Base-by-base conservation (phyloP, 345 rosid genomes). In the Aurinia saxatilis region DNA sequence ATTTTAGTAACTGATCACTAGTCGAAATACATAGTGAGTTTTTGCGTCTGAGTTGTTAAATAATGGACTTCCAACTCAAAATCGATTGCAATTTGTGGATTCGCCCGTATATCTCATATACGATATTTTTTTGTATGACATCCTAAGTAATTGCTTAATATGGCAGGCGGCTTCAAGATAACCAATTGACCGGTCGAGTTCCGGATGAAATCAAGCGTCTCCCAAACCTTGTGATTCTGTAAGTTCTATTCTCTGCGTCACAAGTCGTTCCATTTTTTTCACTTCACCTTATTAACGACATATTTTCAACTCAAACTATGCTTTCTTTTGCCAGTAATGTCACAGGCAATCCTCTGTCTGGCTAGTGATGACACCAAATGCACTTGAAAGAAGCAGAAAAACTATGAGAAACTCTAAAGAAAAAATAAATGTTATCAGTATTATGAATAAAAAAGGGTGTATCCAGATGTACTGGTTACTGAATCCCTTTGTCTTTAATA, bases 361-460 rank as follows among this genome's bases (percentile, higher is more conserved):
- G 99, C 90, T 14, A 89, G 82, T 57, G 89, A 92, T 2, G 95
- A 84, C 70, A 92, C 95, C 16, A 87, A 85, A 72, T 92, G 98
- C 79, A 77, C 79, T 21, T 92, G 73, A 83, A 55, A 38, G 42
- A 54, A 41, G 19, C 11, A 17, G 48, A 49, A 5, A 27, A 51
- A 38, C 48, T 21, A 39, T 40, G 51, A 63, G 1, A 27, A 27
- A 0, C 6, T 2, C 2, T 5, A 27, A 27, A 27, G 2, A 27
- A 27, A 27, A 4, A 27, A 2, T 23, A 23, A 1, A 23, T n/a
- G n/a, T n/a, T 21, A 21, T 21, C 2, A 21, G 25, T 21, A 21
- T 21, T 21, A 21, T 21, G 25, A 21, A n/a, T n/a, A n/a, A n/a
- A n/a, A 21, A 21, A 21, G 2, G 25, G 25, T 4, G 31, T 27